Evolutionary conservation across 768 basidiomycete species (phyloP), one percentile per base, ranked within the genome.

Genomic region (Strobilomyces echinocephalus): DNA sequence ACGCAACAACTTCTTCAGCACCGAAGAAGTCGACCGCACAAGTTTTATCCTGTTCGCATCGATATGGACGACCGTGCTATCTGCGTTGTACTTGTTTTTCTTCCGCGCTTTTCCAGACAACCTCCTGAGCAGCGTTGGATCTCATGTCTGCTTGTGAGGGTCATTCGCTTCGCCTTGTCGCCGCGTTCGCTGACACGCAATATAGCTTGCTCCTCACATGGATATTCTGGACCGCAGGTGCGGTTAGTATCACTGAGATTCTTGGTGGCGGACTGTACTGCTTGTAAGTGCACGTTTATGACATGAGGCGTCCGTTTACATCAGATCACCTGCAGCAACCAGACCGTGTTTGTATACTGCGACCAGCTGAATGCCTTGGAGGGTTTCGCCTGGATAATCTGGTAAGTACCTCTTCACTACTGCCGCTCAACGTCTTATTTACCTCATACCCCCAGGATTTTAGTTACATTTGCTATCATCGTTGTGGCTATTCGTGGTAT

Each of bases 191-290:
- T 63, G 42, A 63, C 51, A 20, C 12, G 24, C 36, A 16, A 26
- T 35, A n/a, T 56, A 89, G 88, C 70, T 68, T 90, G 46, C 53
- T 74, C 46, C 14, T 91, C 18, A 88, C 87, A 1, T 91, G 88
- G 87, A 74, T 91, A 35, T 75, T 89, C 55, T 92, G 89, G 89
- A 75, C 81, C 3, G 82, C 88, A 0, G 87, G 78, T 2, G 87
- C 87, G 1, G 84, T 87, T 1, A 76, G 85, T 2, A 76, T 91
- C 43, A 90, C 89, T 1, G 70, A 79, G 18, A 68, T 77, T 24
- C 73, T 89, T 30, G 83, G 84, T 12, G 89, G 89, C 14, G 81
- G 84, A 10, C 64, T 87, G 52, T 82, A 88, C 63, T 91, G 88
- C 82, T 63, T 58, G 83, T 82, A 63, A 50, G 80, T 61, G 35